phyloP scores from a whole-genome alignment of 768 basidiomycete genomes.

The Albatrellus ellisii region DNA sequence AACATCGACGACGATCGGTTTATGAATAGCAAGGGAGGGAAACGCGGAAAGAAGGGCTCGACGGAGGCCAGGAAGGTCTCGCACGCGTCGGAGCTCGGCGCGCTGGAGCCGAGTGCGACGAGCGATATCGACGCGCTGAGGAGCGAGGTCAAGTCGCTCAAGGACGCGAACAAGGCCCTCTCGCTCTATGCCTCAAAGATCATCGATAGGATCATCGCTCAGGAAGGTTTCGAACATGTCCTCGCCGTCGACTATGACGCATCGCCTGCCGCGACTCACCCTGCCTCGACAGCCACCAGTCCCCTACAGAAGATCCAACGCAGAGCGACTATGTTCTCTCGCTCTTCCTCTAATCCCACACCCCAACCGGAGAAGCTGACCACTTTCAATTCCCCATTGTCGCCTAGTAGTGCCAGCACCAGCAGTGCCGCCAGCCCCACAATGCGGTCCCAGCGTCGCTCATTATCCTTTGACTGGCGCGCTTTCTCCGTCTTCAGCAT shows the following conservation, averaged over 20 bases:
- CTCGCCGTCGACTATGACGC: conserved; percentile 85
- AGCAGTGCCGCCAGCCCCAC: conserved; percentile 13
- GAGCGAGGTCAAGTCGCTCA: conserved; percentile 81
- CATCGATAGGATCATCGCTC: conserved; percentile 90
- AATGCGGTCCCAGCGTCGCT: conserved; percentile 40
- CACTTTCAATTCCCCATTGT: conserved; percentile 20
- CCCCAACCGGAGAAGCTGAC: conserved; percentile 22
- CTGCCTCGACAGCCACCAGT: conserved; percentile 18
- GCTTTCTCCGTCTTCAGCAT: conserved; percentile 56
- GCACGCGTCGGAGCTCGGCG: conserved; percentile 25
- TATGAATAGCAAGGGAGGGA: conserved; percentile 23
- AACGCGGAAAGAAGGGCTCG: conserved; percentile 26
- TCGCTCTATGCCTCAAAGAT: conserved; percentile 96
- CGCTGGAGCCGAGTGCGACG: conserved; percentile 28
- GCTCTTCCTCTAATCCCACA: conserved; percentile 20
- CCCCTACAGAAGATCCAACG: conserved; percentile 51
- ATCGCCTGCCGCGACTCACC: conserved; percentile 30
- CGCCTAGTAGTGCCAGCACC: conserved; percentile 12
- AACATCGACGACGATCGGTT: conserved; percentile 38
- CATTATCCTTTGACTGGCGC: conserved; percentile 79
- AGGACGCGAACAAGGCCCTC: conserved; percentile 92
- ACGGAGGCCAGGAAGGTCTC: conserved; percentile 21
- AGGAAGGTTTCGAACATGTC: conserved; percentile 95
- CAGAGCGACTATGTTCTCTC: conserved; percentile 28
- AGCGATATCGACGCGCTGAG: conserved; percentile 67